Conservation (phyloP, 2,329 filamentous ascomycete species). For the Fusarium sublunatum region DNA sequence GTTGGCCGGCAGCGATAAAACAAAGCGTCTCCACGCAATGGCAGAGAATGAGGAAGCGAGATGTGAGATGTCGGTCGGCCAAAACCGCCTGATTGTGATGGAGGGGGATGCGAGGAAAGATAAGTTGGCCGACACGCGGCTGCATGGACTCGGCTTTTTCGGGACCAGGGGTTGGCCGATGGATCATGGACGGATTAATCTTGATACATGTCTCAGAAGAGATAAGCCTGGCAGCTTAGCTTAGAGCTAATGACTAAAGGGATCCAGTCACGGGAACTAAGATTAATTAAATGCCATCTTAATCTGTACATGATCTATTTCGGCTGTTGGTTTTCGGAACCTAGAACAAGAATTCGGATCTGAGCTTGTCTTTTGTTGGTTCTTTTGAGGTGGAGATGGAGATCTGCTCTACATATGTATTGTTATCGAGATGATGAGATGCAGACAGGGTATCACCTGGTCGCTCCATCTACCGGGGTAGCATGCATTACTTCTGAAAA, state of each 20-base stretch:
- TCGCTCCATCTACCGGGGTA: background rate
- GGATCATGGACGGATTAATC: background rate
- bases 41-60: conserved; percentile 5
- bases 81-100: conserved; percentile 22
- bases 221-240: conserved; percentile 5
- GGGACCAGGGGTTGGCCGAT: conserved; percentile 17
- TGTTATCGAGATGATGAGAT: background rate
- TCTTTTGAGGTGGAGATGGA: background rate
- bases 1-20: no score
- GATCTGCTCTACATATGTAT: background rate
- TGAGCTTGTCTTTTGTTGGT: background rate
- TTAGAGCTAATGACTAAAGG: background rate
- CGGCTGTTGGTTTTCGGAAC: background rate
- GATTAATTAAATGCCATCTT: background rate
- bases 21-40: conserved; percentile 8
- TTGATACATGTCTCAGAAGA: conserved; percentile 7
- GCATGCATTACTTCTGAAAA: no score
- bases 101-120: conserved; percentile 15
- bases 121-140: conserved; percentile 37
- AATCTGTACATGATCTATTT: no score
- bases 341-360: no score
- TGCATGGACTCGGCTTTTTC: background rate
- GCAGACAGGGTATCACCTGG: background rate
- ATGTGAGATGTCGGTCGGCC: conserved; percentile 34
- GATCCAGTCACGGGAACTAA: conserved; percentile 6